These are phyloP conservation scores for Kalaharituber pfeilii DNA, from an alignment of 2,329 filamentous ascomycete species.

Conservation along the genomic window DNA sequence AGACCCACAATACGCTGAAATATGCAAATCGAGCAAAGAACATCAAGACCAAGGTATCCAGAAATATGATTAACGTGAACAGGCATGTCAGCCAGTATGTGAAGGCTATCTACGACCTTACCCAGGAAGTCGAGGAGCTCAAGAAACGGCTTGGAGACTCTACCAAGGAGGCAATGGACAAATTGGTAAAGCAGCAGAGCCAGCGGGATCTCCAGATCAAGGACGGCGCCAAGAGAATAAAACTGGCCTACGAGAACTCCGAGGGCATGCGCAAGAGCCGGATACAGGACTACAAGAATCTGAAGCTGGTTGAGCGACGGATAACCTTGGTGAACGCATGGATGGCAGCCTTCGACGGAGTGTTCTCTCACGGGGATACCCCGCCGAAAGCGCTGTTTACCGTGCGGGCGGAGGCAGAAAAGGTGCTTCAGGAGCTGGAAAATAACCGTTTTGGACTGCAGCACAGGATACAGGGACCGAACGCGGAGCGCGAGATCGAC, in stretches of 20 bases:
- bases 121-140: constrained; percentile 89
- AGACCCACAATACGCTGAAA: constrained; percentile 92
- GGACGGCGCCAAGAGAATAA: constrained; percentile 65
- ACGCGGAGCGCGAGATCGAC: constrained; percentile 77
- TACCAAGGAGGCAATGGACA: constrained; percentile 63
- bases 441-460: constrained; percentile 80
- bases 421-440: constrained; percentile 77
- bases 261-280: constrained; percentile 61
- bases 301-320: constrained; percentile 65
- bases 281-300: constrained; percentile 59
- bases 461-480: constrained; percentile 58
- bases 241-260: constrained; percentile 69
- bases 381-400: constrained; percentile 48
- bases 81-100: constrained; percentile 97
- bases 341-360: constrained; percentile 76
- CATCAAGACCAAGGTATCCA: constrained; percentile 98
- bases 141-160: constrained; percentile 83
- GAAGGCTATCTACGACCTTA: constrained; percentile 98
- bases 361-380: constrained; percentile 54
- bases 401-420: constrained; percentile 75
- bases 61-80: constrained; percentile 97
- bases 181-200: constrained; percentile 78
- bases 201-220: constrained; percentile 60
- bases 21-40: constrained; percentile 98
- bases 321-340: constrained; percentile 77